Base-by-base conservation (phyloP, 306 rosid species). In the Cucumis cinereus region DNA sequence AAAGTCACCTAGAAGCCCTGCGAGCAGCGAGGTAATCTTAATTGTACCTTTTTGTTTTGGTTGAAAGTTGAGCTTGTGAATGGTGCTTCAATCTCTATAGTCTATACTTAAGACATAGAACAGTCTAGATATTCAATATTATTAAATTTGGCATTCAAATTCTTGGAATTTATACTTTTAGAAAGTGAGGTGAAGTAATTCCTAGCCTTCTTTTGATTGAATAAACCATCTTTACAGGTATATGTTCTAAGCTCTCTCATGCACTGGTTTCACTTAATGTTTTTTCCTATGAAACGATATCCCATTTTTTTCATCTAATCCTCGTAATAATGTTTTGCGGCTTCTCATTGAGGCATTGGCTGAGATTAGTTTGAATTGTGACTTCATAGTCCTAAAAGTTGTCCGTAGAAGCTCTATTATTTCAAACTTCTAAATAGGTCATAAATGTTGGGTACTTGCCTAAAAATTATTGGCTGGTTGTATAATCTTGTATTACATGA, bases 1-100 rank as follows among this genome's bases (percentile, higher is more conserved):
- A 20, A 85, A 73, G 82, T 95, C 99, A 22, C 97, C 99, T 4
- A 82, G 93, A 82, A 92, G 97, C 83, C 92, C 97, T 0, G 81
- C 85, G 74, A 81, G 88, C n/a, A 78, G 87, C 8, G 98, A 95
- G 99, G 99, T 92, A 88, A 54, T 69, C 66, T 50, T 38, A 13
- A 67, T 58, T 49, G 38, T 60, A 23, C 35, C 69, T 6, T 80
- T 26, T 24, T 57, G 28, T 61, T 61, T 66, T 79, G 17, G 82
- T 17, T 26, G 22, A 17, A 23, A 62, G 60, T 75, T 74, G 78
- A 33, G 40, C 50, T 83, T 74, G 38, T n/a, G 77, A 58, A 75
- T 59, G 35, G 68, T 61, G 24, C 53, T 82, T 73, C 49, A 62
- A 33, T 23, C 69, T 16, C 13, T 16, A 15, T 33, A 33, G 6